A percentile compares a stretch with the other conserved stretches of the same genome.
Conservation (phyloP, 805 yeast genomes). For the Lipomyces spencermartinsiae region DNA sequence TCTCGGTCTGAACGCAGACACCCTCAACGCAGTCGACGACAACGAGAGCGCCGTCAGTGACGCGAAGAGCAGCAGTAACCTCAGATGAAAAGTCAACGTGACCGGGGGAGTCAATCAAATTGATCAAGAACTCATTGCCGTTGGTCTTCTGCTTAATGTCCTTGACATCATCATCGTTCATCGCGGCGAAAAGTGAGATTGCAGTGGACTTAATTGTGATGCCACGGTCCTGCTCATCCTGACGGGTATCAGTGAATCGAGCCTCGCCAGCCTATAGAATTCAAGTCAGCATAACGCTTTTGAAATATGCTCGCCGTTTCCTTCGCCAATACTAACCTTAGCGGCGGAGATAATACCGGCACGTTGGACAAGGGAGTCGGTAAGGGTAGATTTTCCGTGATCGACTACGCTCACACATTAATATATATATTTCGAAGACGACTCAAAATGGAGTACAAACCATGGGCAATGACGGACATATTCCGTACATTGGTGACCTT, state of each 20-base stretch:
- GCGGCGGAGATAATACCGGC: constrained; percentile 99
- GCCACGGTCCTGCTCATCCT: constrained; percentile 99
- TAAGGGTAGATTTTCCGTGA: constrained; percentile 99
- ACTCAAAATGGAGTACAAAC: constrained; percentile 59
- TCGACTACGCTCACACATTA: constrained; percentile 63
- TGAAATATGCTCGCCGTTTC: background rate
- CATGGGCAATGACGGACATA: constrained; percentile 99
- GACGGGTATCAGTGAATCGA: constrained; percentile 99
- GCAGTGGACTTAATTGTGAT: constrained; percentile 99
- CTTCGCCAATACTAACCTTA: constrained; percentile 50
- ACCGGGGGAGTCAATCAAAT: constrained; percentile 99
- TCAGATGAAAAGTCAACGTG: constrained; percentile 99
- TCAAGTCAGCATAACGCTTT: background rate
- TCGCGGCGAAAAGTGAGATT: constrained; percentile 90
- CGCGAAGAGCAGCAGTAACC: constrained; percentile 99
- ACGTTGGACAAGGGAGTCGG: constrained; percentile 98
- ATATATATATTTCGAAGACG: background rate
- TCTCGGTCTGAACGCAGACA: constrained; percentile 99
- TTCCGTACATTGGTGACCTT: constrained; percentile 99
- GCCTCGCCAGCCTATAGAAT: constrained; percentile 88
- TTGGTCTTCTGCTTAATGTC: constrained; percentile 88
- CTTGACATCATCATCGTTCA: constrained; percentile 83
- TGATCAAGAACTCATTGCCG: constrained; percentile 94
- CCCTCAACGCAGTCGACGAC: constrained; percentile 99
- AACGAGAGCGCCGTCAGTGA: constrained; percentile 99